phyloP scores from a whole-genome alignment of 148 eudicot species.

The Beta vulgaris region DNA sequence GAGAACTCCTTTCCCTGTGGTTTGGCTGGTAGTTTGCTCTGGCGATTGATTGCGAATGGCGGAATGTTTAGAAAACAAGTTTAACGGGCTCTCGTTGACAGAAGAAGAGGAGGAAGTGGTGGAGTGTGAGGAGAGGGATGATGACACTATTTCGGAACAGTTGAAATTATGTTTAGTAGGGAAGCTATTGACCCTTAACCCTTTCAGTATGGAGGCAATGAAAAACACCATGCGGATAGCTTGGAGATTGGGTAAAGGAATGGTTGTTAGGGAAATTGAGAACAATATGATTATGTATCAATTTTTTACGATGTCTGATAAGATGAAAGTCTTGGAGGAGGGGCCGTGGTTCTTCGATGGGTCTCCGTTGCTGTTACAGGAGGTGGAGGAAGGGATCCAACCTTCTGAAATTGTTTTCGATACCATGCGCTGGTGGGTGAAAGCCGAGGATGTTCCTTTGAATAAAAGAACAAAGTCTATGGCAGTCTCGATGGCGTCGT shows the following conservation, averaged over 20 bases:
- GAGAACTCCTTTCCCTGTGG: no score
- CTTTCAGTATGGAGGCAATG: background rate
- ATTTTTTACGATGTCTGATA: background rate
- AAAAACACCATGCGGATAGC: background rate
- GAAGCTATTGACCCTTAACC: background rate
- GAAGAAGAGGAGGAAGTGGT: background rate
- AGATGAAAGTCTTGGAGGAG: background rate
- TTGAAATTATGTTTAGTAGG: background rate
- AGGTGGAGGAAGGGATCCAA: background rate
- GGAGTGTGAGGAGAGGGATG: background rate
- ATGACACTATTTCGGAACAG: background rate
- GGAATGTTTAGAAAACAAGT: background rate
- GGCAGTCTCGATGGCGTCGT: background rate
- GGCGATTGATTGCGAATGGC: background rate
- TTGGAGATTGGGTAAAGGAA: background rate
- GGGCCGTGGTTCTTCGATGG: background rate
- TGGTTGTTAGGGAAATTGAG: background rate
- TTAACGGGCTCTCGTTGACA: background rate
- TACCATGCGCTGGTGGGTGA: background rate
- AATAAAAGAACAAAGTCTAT: background rate
- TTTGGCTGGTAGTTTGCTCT: no score
- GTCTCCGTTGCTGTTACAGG: background rate
- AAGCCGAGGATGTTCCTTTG: background rate
- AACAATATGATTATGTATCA: background rate
- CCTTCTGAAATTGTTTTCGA: background rate